Conservation (phyloP, 1,284 basidiomycete species). For the Trametes hirsuta region DNA sequence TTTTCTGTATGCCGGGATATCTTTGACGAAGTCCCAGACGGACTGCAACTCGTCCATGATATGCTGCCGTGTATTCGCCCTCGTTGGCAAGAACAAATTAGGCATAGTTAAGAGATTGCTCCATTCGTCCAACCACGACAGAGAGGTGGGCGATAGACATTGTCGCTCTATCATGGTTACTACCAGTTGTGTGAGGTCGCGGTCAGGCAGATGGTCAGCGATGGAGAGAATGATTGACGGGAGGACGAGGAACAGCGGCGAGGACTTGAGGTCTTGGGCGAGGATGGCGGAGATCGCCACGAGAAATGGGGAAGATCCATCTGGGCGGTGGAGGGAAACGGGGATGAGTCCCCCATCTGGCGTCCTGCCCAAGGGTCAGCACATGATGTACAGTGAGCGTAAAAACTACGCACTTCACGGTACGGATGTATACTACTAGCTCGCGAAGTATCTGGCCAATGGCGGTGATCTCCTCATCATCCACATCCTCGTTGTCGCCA, state of each 20-base stretch:
- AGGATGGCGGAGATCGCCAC: constrained; percentile 61
- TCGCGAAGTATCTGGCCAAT: constrained; percentile 62
- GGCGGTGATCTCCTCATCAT: constrained; percentile 66
- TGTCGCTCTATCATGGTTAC: constrained; percentile 63
- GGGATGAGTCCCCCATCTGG: constrained; percentile 53
- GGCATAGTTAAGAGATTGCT: constrained; percentile 53
- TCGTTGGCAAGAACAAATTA: constrained; percentile 46
- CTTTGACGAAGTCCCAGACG: constrained; percentile 66
- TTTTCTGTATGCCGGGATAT: constrained; percentile 66
- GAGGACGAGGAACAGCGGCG: constrained; percentile 59
- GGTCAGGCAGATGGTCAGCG: constrained; percentile 64
- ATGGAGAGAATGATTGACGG: constrained; percentile 65
- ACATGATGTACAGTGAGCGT: not conserved
- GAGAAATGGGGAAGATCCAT: constrained; percentile 59
- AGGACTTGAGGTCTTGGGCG: constrained; percentile 55
- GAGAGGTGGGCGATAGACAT: constrained; percentile 67
- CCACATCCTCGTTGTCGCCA: constrained; percentile 58
- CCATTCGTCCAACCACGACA: constrained; percentile 73
- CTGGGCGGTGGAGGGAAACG: constrained; percentile 53
- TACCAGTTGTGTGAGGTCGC: constrained; percentile 62
- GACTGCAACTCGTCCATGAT: constrained; percentile 57
- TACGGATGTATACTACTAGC: constrained; percentile 57
- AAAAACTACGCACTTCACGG: constrained; percentile 50
- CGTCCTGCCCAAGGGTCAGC: constrained; percentile 43
- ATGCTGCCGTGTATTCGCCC: constrained; percentile 57